These are phyloP conservation scores for Ogataea angusta DNA, from an alignment of 805 yeast genomes.

Conservation along the genomic window DNA sequence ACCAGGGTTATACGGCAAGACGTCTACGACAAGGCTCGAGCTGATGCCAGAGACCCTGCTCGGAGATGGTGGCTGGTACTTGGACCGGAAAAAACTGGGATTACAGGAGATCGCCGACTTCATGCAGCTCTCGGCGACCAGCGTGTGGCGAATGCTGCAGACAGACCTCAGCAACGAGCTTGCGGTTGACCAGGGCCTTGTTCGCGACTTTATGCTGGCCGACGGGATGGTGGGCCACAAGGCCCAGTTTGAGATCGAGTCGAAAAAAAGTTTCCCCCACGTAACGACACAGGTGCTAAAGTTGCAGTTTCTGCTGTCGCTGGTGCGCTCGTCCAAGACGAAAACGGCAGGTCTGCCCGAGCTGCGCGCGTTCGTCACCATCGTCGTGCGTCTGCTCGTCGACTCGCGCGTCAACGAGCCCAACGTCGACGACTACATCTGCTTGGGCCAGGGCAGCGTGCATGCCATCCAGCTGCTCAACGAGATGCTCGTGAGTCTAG, in stretches of 20 bases:
- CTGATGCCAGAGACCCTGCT: slow-evolving; percentile 1
- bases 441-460: slow-evolving; percentile 3
- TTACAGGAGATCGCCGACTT: background rate
- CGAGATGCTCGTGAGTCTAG: slow-evolving; percentile 8
- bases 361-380: slow-evolving; percentile 2
- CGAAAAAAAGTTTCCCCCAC: slow-evolving; percentile 10
- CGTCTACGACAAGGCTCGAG: background rate
- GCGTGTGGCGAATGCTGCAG: background rate
- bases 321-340: slow-evolving; percentile 1
- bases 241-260: slow-evolving; percentile 6
- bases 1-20: slow-evolving; percentile 8
- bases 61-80: background rate
- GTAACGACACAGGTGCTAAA: slow-evolving; percentile 13
- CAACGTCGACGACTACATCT: slow-evolving; percentile 7
- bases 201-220: slow-evolving; percentile 1
- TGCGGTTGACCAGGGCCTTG: slow-evolving; percentile 1
- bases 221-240: slow-evolving; percentile 1
- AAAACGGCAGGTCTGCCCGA: background rate
- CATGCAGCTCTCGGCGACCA: slow-evolving; percentile 1
- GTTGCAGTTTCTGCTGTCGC: slow-evolving; percentile 8
- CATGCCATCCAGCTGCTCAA: slow-evolving; percentile 15
- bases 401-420: slow-evolving; percentile 18
- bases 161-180: background rate
- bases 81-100: background rate
- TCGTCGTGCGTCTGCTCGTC: slow-evolving; percentile 7